Evolutionary conservation across 2,329 filamentous ascomycete genomes (phyloP).

Genomic region (Aspergillus flavus): DNA sequence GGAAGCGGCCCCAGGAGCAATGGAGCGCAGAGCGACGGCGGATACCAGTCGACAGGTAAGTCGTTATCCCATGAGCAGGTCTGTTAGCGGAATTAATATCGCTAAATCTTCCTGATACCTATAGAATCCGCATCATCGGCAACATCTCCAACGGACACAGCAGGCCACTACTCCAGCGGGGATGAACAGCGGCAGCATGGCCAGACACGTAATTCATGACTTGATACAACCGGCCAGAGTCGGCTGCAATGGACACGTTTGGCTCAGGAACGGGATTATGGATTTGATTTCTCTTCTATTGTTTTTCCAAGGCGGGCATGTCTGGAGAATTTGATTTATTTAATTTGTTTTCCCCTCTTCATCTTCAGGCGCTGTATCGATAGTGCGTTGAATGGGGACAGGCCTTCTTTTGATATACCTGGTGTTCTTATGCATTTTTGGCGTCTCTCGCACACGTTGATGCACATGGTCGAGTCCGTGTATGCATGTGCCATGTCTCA

Average conservation of each 20-base stretch:
- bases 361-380: slow-evolving; percentile 12
- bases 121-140: slow-evolving; percentile 20
- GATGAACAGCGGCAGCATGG: slow-evolving; percentile 27
- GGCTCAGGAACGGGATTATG: slow-evolving; percentile 20
- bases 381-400: slow-evolving; percentile 13
- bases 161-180: slow-evolving; percentile 27
- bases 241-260: slow-evolving; percentile 18
- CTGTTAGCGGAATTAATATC: neutral
- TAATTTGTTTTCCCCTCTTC: slow-evolving; percentile 16
- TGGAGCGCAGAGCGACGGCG: slow-evolving; percentile 18
- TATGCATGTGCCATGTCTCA: slow-evolving; percentile 12
- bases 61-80: slow-evolving; percentile 7
- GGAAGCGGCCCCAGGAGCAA: slow-evolving; percentile 16
- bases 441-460: slow-evolving; percentile 12
- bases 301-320: slow-evolving; percentile 18
- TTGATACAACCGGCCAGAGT: slow-evolving; percentile 8
- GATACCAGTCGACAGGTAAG: slow-evolving; percentile 26
- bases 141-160: slow-evolving; percentile 25
- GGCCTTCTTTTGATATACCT: slow-evolving; percentile 12
- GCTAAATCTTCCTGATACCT: slow-evolving; percentile 16
- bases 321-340: slow-evolving; percentile 21
- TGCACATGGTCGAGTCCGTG: slow-evolving; percentile 6
- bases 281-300: slow-evolving; percentile 17
- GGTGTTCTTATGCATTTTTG: slow-evolving; percentile 13
- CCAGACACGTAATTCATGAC: slow-evolving; percentile 22